These are phyloP conservation scores for Mycena venus DNA, from an alignment of 768 basidiomycete species.

Conservation along the genomic window DNA sequence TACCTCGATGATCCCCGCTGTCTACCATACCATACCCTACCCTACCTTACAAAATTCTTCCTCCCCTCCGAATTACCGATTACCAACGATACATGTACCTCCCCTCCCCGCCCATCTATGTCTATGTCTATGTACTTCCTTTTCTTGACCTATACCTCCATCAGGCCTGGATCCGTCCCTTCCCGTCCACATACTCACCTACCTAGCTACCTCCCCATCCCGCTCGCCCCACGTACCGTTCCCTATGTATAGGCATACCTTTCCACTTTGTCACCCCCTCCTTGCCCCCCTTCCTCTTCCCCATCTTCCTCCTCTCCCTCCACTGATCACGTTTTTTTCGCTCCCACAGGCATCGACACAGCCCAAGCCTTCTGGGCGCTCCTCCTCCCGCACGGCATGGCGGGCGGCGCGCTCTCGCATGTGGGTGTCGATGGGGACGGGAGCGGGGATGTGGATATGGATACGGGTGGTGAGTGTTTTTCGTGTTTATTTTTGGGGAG, in stretches of 20 bases:
- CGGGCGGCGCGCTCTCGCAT: slow-evolving; percentile 73
- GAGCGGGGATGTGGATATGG: slow-evolving; percentile 64
- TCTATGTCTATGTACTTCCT: too few relatives aligned
- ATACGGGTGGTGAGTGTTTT: slow-evolving; percentile 37
- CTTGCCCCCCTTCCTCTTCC: not conserved
- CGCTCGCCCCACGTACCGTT: not conserved
- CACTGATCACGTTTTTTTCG: not conserved
- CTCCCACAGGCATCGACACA: slow-evolving; percentile 73
- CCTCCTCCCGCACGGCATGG: slow-evolving; percentile 80
- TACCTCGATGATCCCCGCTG: too few relatives aligned
- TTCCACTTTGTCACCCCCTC: not conserved
- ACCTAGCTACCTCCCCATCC: too few relatives aligned
- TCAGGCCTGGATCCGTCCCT: too few relatives aligned
- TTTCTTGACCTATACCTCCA: too few relatives aligned
- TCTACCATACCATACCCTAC: too few relatives aligned
- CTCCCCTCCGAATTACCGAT: too few relatives aligned
- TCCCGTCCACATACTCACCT: too few relatives aligned
- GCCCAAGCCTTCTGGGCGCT: slow-evolving; percentile 85
- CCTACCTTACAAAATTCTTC: not conserved
- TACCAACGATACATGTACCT: too few relatives aligned
- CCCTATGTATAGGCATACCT: too few relatives aligned
- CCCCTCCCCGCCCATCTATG: too few relatives aligned
- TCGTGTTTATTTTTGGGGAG: not conserved
- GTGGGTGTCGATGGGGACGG: too few relatives aligned
- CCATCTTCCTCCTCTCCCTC: not conserved